Evolutionary conservation across 1,139 yeast genomes (phyloP), one percentile per base, ranked within the genome.

Genomic region (Spencermartinsiella ligniputridi): DNA sequence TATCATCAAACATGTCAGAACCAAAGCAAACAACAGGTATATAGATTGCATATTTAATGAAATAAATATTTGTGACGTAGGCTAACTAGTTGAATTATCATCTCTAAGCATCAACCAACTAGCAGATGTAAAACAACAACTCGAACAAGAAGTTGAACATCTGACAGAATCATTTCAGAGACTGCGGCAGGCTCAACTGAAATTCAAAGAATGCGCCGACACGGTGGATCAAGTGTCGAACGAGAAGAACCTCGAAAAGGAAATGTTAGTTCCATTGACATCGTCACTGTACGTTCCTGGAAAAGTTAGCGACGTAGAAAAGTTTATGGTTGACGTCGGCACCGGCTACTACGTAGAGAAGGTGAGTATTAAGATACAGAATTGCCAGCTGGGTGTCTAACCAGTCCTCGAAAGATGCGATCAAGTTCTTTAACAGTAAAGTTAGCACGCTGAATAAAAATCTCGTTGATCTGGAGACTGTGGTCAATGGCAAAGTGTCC

Each of bases 271-370:
- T 1, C 98, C 99, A 4, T 72, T 94, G 52, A 88, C 97, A 1
- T 76, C 90, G 36, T 87, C 96, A 0, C 70, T 92, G 38, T 92
- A 94, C 57, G 84, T 92, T 21, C 96, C 96, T 1, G 99, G 98
- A 2, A 76, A 72, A 51, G 74, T 78, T 46, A 72, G 74, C 40
- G 77, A 82, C 50, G 76, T 76, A 38, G 76, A 82, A 51, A 79
- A 75, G 47, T 92, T 83, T 57, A 73, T 92, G 66, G 96, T 94
- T 15, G 99, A 92, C 61, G 83, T 92, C 35, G 99, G 99, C 27
- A 92, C 98, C 0, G 97, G 97, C 2, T 92, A 92, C 64, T 92
- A 78, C 61, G 94, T 89, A 24, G 96, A 88, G 57, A 94, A 92
- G 54, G 64, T 61, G 39, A 29, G 54, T 42, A n/a, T n/a, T n/a